Base-by-base conservation (phyloP, 768 basidiomycete genomes). In the Lactarius vividus region DNA sequence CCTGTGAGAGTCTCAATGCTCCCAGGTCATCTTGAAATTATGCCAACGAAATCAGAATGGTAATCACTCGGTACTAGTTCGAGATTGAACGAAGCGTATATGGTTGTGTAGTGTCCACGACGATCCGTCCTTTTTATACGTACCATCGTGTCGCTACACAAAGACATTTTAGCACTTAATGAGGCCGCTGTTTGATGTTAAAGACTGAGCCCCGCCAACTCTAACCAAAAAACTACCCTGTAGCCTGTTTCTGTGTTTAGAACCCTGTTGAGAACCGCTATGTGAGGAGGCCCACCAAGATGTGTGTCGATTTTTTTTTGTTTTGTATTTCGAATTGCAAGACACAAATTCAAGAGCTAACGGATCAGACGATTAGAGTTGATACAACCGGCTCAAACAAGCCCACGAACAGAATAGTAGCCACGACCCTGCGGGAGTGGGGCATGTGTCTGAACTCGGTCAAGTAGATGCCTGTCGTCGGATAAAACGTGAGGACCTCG, bases 361-460 rank as follows among this genome's bases (percentile, higher is more conserved):
- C 26, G 6, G n/a, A 33, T 16, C 23, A 29, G 42, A 46, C 18
- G 3, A 23, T 60, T 26, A 65, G 63, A 46, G 49, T 39, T 39
- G 6, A 52, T 23, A 37, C 26, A 42, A 39, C 15, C 2, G 18
- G 11, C 20, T 28, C 23, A 31, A 52, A 29, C 2, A 39, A 28
- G 42, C 18, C 37, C 58, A 73, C 86, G 75, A 73, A 91, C 89
- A 94, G 72, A 63, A 94, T 86, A 13, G 93, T 94, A 18, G 92
- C 92, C 42, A 95, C 92, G 52, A 95, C 76, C 31, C 78, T 81
- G 63, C 93, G 79, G 13, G 83, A 78, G 73, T 93, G 91, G 16
- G 87, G 74, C 64, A 77, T 70, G 70, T 88, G 84, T 66, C 93
- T 81, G 75, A 95, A 94, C 75, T 96, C 94, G 2, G 89, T 88